Percentiles rank a stretch among this genome's conserved stretches.
Conservation (phyloP, 352 stramenopile genomes). For the Elongisporangium senticosum region DNA sequence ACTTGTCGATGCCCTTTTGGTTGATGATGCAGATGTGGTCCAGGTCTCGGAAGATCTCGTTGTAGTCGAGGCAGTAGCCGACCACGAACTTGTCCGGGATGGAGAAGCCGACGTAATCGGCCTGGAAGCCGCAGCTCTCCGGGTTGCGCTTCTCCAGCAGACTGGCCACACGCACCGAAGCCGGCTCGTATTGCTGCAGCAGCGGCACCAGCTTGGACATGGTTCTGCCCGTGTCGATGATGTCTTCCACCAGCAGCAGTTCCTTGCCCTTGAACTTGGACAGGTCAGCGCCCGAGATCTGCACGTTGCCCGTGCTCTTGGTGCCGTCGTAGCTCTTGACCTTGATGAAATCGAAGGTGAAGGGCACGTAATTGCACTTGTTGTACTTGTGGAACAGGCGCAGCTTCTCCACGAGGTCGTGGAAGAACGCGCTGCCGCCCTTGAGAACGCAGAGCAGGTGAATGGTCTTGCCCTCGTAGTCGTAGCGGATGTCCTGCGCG, state of each 20-base stretch:
- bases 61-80: constrained; percentile 97
- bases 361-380: constrained; percentile 86
- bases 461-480: constrained; percentile 87
- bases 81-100: constrained; percentile 95
- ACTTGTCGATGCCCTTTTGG: constrained; percentile 87
- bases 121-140: constrained; percentile 84
- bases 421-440: constrained; percentile 87
- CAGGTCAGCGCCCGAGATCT: constrained; percentile 85
- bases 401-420: constrained; percentile 81
- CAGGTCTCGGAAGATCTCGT: constrained; percentile 95
- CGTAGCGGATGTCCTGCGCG: constrained; percentile 86
- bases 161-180: constrained; percentile 86
- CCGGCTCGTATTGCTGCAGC: constrained; percentile 71
- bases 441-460: constrained; percentile 92
- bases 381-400: constrained; percentile 86
- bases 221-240: constrained; percentile 96
- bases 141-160: constrained; percentile 93
- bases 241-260: constrained; percentile 96
- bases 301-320: constrained; percentile 87
- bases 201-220: constrained; percentile 89
- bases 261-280: constrained; percentile 87
- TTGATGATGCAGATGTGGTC: constrained; percentile 96
- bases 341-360: constrained; percentile 93
- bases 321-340: constrained; percentile 94
- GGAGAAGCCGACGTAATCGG: constrained; percentile 95